Percentiles rank a stretch among this genome's conserved stretches.
phyloP scores from a whole-genome alignment of 139 green algal genomes.

The Pleodorina starrii region DNA sequence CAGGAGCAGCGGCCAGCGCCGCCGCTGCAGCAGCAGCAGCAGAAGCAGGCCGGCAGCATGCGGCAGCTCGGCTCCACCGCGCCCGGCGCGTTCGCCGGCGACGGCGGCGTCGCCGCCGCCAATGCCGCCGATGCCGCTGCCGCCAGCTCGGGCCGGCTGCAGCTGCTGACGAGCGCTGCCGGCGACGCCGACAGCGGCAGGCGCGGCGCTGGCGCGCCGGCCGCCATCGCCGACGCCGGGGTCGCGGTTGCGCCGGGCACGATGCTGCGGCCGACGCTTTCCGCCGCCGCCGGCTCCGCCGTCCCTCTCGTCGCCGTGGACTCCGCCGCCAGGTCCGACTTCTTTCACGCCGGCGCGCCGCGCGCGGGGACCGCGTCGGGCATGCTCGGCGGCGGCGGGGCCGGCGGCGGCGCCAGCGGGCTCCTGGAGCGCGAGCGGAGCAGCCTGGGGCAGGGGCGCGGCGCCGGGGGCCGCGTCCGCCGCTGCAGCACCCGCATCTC shows the following conservation, averaged over 20 bases:
- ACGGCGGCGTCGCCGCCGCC: neutral
- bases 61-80: neutral
- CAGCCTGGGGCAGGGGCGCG: neutral
- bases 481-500: neutral
- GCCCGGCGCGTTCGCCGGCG: neutral
- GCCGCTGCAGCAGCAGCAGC: neutral
- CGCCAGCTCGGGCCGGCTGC: neutral
- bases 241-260: too few relatives aligned
- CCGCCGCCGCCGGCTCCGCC: neutral
- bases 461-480: too few relatives aligned
- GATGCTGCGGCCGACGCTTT: neutral
- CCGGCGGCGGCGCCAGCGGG: too few relatives aligned
- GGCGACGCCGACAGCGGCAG: too few relatives aligned
- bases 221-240: too few relatives aligned
- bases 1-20: neutral
- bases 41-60: neutral
- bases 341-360: neutral
- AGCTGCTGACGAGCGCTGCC: neutral
- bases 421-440: neutral
- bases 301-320: neutral
- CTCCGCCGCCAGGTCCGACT: neutral
- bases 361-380: neutral
- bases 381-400: neutral
- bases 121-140: neutral
- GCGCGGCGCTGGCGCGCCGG: too few relatives aligned